Evolutionary conservation across 352 stramenopile genomes (phyloP).

Genomic region (Phytophthora tubulina): DNA sequence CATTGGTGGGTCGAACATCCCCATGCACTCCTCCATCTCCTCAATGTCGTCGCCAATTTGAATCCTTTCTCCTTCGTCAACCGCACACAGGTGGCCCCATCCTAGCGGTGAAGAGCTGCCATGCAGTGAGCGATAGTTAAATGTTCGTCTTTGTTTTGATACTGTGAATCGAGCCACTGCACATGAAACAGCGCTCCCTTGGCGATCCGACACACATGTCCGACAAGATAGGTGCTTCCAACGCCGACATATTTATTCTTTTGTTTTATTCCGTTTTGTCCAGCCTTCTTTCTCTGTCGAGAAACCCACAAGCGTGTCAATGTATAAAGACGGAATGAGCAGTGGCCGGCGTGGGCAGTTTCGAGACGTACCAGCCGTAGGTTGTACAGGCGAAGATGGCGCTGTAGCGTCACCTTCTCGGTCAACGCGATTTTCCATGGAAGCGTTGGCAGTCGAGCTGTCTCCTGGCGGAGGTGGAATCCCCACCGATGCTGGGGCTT

Average conservation of each 20-base stretch:
- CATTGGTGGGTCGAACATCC: background rate
- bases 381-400: too few species aligned
- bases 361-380: background rate
- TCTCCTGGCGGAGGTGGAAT: too few species aligned
- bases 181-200: constrained; percentile 19
- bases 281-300: constrained; percentile 21
- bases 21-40: constrained; percentile 11
- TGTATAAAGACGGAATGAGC: constrained; percentile 5
- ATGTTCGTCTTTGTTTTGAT: constrained; percentile 7
- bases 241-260: background rate
- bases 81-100: constrained; percentile 4
- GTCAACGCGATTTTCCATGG: too few species aligned
- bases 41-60: background rate
- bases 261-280: constrained; percentile 8
- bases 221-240: constrained; percentile 1
- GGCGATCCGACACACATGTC: constrained; percentile 2
- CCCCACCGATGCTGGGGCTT: too few species aligned
- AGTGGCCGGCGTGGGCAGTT: constrained; percentile 9
- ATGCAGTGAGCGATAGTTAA: constrained; percentile 17
- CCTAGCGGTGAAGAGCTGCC: constrained; percentile 5
- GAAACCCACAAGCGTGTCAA: constrained; percentile 19
- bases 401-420: too few species aligned
- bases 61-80: constrained; percentile 10
- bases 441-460: too few species aligned
- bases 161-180: constrained; percentile 21